These are phyloP conservation scores for Coccomyxa sp. DNA, from an alignment of 139 green algal genomes.

Conservation along the genomic window DNA sequence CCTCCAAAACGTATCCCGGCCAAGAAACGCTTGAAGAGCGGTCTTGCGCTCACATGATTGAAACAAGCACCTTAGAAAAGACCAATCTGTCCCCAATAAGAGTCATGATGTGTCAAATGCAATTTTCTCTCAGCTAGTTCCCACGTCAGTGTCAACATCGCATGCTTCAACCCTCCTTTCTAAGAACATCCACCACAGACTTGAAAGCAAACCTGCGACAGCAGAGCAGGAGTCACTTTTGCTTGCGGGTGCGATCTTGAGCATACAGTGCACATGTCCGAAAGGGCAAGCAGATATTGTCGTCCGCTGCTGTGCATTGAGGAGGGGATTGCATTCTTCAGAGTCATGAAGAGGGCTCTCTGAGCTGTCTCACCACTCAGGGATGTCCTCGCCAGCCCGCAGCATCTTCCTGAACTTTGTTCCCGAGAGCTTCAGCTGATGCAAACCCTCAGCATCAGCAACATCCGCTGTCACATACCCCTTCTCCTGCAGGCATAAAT, in stretches of 20 bases:
- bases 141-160: no score
- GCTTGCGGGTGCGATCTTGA: no score
- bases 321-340: background rate
- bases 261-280: no score
- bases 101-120: no score
- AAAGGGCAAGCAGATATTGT: background rate
- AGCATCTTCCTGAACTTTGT: conserved; percentile 95
- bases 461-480: conserved; percentile 90
- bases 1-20: no score
- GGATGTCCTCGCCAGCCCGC: conserved; percentile 83
- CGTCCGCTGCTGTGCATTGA: background rate
- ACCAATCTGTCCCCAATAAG: no score
- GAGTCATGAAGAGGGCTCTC: background rate
- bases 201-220: conserved; percentile 83
- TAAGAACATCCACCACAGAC: conserved; percentile 86
- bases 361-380: conserved; percentile 69
- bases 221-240: background rate
- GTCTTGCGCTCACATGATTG: no score
- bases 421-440: conserved; percentile 81
- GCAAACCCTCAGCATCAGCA: conserved; percentile 64
- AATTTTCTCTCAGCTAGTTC: no score
- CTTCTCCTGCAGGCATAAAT: conserved; percentile 64
- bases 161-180: no score
- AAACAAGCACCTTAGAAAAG: no score
- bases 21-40: no score